Percentiles rank a stretch among this genome's conserved stretches.
Evolutionary conservation across 257 asterid species (phyloP).

Genomic region (Cruciata laevipes): DNA sequence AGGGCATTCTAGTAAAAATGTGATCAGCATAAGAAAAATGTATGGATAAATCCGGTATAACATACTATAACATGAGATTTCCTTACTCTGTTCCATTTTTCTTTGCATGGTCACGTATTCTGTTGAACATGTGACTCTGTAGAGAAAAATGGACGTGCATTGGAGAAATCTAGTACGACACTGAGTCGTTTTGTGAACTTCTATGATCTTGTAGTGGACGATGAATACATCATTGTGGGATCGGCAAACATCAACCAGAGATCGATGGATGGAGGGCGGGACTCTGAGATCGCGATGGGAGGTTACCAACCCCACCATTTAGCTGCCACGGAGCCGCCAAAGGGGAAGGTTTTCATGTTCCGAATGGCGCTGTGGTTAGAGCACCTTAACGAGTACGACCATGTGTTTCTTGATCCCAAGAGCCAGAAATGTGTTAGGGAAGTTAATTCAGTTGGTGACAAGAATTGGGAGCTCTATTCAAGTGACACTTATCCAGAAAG

Average conservation of each 20-base stretch:
- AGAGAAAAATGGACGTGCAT: no score
- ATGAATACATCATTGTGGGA: conserved; percentile 83
- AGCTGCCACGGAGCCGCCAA: conserved; percentile 18
- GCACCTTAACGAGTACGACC: conserved; percentile 37
- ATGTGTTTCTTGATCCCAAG: conserved; percentile 38
- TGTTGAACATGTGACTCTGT: no score
- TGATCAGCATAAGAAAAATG: no score
- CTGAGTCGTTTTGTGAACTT: background rate
- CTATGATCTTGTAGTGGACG: conserved; percentile 46
- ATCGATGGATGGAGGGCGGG: conserved; percentile 90
- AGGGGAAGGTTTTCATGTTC: conserved; percentile 50
- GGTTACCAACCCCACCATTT: conserved; percentile 75
- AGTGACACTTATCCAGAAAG: conserved; percentile 23
- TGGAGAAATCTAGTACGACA: no score
- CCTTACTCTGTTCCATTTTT: no score
- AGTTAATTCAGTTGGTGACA: conserved; percentile 49
- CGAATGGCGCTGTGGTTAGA: conserved; percentile 79
- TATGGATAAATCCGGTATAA: no score
- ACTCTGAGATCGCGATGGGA: conserved; percentile 89
- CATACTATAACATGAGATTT: no score
- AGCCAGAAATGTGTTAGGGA: conserved; percentile 47
- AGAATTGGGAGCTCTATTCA: conserved; percentile 49
- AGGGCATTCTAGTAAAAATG: no score
- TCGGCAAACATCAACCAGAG: conserved; percentile 93
- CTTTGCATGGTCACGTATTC: no score